phyloP scores from a whole-genome alignment of 2,329 filamentous ascomycete species.

The Xylaria sp. region DNA sequence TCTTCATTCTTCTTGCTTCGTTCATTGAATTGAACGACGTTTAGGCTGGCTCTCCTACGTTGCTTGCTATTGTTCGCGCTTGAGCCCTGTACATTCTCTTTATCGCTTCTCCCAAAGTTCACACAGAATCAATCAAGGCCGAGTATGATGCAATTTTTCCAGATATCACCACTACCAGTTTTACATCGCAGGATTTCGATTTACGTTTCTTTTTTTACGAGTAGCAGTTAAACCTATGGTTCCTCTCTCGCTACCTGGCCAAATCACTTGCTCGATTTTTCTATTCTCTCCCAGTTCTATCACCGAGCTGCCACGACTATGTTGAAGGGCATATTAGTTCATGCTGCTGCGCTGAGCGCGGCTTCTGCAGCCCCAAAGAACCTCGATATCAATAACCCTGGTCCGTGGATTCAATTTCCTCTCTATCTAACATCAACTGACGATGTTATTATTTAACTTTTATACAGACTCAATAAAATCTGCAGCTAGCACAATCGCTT shows the following conservation, averaged over 20 bases:
- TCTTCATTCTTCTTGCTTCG: not conserved
- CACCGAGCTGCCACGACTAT: conserved; percentile 28
- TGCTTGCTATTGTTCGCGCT: conserved; percentile 15
- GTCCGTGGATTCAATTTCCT: conserved; percentile 31
- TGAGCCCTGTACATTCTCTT: not conserved
- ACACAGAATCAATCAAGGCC: not conserved
- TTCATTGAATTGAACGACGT: conserved; percentile 3
- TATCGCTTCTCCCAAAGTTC: not conserved
- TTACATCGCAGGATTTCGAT: not conserved
- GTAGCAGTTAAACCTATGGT: not conserved
- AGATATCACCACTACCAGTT: not conserved
- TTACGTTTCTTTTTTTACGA: not conserved
- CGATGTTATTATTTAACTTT: conserved; percentile 17
- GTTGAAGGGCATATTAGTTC: conserved; percentile 49
- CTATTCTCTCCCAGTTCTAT: not conserved
- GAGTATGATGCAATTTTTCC: not conserved
- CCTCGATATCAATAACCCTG: conserved; percentile 53
- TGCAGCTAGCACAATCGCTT: conserved; percentile 70
- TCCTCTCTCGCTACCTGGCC: not conserved
- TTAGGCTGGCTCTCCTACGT: conserved; percentile 1
- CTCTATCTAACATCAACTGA: not conserved
- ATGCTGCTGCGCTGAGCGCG: conserved; percentile 44
- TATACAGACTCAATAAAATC: conserved; percentile 68
- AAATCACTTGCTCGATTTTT: not conserved
- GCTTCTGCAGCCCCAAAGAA: conserved; percentile 52